These are phyloP conservation scores for Paramecium primaurelia DNA, from an alignment of 73 alveolate species.

Conservation along the genomic window DNA sequence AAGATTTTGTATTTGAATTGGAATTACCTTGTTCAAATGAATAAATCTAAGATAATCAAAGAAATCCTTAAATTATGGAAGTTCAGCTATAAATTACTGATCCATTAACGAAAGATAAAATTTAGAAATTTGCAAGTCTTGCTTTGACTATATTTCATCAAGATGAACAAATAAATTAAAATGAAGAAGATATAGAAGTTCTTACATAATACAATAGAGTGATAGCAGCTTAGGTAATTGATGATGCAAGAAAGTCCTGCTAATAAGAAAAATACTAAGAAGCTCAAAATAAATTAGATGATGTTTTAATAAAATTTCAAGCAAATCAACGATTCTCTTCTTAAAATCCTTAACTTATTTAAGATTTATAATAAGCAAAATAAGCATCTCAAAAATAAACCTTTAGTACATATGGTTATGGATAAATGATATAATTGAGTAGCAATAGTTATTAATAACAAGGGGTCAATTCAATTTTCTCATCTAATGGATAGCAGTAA, in stretches of 20 bases:
- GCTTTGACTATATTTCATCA: slow-evolving; percentile 10
- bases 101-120: not conserved
- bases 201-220: slow-evolving; percentile 58
- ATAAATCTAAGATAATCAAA: slow-evolving; percentile 11
- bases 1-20: slow-evolving; percentile 60
- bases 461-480: not conserved
- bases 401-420: not conserved
- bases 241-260: slow-evolving; percentile 57
- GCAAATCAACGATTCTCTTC: not conserved
- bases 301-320: not conserved
- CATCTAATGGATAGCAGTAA: not conserved
- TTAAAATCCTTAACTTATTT: not conserved
- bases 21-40: not conserved
- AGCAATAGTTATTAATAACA: not conserved
- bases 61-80: not conserved
- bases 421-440: not conserved
- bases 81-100: not conserved
- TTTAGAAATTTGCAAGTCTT: slow-evolving; percentile 3
- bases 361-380: slow-evolving; percentile 19
- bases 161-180: slow-evolving; percentile 20
- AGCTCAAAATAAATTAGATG: not conserved
- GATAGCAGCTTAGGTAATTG: slow-evolving; percentile 54
- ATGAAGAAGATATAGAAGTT: slow-evolving; percentile 62
- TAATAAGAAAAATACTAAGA: not conserved
- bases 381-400: not conserved